These are phyloP conservation scores for Heliamphora exappendiculata DNA, from an alignment of 148 eudicot species.

Conservation along the genomic window DNA sequence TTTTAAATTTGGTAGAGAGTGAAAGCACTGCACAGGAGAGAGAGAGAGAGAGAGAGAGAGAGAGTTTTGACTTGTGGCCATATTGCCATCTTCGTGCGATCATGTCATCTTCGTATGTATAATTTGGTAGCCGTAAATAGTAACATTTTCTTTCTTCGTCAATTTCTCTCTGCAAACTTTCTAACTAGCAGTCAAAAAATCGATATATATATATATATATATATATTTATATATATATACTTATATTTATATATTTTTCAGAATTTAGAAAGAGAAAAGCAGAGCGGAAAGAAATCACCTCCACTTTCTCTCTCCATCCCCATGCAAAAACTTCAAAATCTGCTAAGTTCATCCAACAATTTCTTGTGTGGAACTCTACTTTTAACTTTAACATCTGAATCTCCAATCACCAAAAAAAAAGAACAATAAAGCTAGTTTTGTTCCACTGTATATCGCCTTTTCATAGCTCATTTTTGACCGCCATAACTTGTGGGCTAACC, in stretches of 20 bases:
- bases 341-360: background rate
- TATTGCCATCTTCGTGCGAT: too few species aligned
- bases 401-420: constrained; percentile 3
- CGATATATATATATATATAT: too few species aligned
- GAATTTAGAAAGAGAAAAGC: background rate
- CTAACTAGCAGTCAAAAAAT: too few species aligned
- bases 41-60: too few species aligned
- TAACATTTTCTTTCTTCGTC: too few species aligned
- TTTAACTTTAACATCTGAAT: constrained; percentile 14
- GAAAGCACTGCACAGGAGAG: too few species aligned
- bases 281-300: background rate
- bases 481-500: constrained; percentile 24
- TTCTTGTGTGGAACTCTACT: constrained; percentile 10
- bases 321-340: constrained; percentile 1
- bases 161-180: background rate
- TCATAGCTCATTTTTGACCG: constrained; percentile 23
- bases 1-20: too few species aligned
- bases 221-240: too few species aligned
- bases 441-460: constrained; percentile 15
- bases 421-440: constrained; percentile 11
- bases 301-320: constrained; percentile 4
- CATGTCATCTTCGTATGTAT: too few species aligned
- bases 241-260: background rate
- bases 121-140: too few species aligned
- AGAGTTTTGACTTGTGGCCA: too few species aligned